These are phyloP conservation scores for Cutaneotrichosporon cavernicola DNA, from an alignment of 1,284 basidiomycete species.

Conservation along the genomic window DNA sequence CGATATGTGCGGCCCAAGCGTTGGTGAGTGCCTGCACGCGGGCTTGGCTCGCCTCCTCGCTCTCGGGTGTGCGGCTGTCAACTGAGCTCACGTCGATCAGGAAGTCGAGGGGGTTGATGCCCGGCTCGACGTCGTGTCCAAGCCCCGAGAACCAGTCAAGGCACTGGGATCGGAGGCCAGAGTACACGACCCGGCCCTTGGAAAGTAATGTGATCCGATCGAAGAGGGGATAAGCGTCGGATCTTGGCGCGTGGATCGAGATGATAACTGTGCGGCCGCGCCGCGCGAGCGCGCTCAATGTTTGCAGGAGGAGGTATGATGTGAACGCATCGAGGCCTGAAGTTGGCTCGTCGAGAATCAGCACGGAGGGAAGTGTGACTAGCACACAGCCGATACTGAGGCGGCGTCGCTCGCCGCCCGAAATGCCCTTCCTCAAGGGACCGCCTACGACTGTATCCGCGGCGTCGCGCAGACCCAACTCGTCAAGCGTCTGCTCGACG, in stretches of 20 bases:
- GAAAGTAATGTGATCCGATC: constrained; percentile 57
- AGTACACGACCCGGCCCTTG: constrained; percentile 57
- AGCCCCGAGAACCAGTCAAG: constrained; percentile 54
- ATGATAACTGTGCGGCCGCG: constrained; percentile 58
- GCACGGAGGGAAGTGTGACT: constrained; percentile 72
- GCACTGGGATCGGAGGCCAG: constrained; percentile 50
- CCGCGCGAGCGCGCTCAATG: constrained; percentile 56
- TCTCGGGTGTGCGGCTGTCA: constrained; percentile 54
- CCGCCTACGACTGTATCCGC: constrained; percentile 58
- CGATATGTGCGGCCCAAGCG: constrained; percentile 34
- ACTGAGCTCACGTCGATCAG: constrained; percentile 57
- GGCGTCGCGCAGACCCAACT: constrained; percentile 59
- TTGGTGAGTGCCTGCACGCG: constrained; percentile 39
- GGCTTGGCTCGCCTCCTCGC: constrained; percentile 47
- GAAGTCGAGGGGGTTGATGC: constrained; percentile 56
- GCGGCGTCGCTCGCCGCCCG: constrained; percentile 76
- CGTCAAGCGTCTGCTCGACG: constrained; percentile 59
- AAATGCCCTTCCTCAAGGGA: constrained; percentile 63
- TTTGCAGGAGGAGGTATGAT: constrained; percentile 57
- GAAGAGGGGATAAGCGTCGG: constrained; percentile 58
- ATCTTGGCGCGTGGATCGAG: constrained; percentile 59
- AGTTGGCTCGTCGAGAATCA: constrained; percentile 66
- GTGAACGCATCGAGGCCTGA: constrained; percentile 57
- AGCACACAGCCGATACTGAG: constrained; percentile 81
- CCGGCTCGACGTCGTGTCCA: constrained; percentile 44